Evolutionary conservation across 1,284 basidiomycete genomes (phyloP).

Genomic region (Cryptococcus deneoformans): DNA sequence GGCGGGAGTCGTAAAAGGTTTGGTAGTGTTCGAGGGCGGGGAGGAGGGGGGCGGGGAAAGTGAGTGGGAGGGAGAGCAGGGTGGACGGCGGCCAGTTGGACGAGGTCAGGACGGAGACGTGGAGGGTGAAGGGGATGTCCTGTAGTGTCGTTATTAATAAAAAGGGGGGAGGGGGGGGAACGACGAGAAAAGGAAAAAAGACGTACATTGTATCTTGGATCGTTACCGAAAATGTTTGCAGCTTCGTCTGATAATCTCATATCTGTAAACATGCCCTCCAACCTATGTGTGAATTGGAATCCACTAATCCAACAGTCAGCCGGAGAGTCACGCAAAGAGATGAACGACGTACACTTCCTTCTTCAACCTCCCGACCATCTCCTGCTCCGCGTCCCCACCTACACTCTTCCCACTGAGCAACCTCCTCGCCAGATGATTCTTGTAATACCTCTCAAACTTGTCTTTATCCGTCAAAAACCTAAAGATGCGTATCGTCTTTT

Average conservation of each 20-base stretch:
- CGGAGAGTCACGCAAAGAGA: too few relatives aligned
- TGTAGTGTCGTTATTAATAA: too few relatives aligned
- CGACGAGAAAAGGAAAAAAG: too few relatives aligned
- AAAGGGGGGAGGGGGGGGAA: too few relatives aligned
- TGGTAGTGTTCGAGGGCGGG: constrained; percentile 75
- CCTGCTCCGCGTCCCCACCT: constrained; percentile 92
- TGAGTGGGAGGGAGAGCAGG: constrained; percentile 59
- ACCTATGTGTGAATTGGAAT: constrained; percentile 94
- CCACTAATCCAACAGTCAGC: constrained; percentile 50
- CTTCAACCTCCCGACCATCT: constrained; percentile 96
- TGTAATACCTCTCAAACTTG: constrained; percentile 98
- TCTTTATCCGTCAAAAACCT: constrained; percentile 95
- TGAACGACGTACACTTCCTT: constrained; percentile 59
- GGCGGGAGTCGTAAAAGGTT: constrained; percentile 83
- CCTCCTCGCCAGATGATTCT: constrained; percentile 90
- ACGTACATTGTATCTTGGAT: constrained; percentile 23
- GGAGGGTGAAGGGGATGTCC: constrained; percentile 63
- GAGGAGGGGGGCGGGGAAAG: constrained; percentile 63
- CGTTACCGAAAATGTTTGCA: constrained; percentile 63
- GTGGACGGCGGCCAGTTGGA: constrained; percentile 81
- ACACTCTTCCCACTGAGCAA: constrained; percentile 81
- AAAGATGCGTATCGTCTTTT: constrained; percentile 92
- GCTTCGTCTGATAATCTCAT: constrained; percentile 88
- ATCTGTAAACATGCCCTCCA: constrained; percentile 99
- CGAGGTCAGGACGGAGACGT: constrained; percentile 85